phyloP scores from a whole-genome alignment of 2,329 filamentous ascomycete species.

The Ustilaginoidea virens region DNA sequence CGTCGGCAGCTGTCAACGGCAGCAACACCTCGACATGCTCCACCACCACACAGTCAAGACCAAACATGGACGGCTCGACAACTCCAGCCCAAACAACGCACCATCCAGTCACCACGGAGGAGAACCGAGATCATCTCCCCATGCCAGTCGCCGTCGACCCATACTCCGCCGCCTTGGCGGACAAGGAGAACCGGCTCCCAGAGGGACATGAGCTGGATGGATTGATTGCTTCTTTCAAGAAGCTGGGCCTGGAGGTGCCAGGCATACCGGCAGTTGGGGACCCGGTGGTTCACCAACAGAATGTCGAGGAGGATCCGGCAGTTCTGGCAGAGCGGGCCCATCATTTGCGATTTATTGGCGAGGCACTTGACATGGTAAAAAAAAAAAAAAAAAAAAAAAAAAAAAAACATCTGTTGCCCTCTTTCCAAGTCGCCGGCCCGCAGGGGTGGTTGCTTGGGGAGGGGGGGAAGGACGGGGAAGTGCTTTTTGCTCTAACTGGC shows the following conservation, averaged over 20 bases:
- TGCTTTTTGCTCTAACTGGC: too few species aligned
- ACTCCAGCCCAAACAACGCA: neutral
- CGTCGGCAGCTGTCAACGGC: constrained; percentile 10
- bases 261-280: too few species aligned
- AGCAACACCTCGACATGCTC: neutral
- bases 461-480: too few species aligned
- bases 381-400: too few species aligned
- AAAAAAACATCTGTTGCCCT: too few species aligned
- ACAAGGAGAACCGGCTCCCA: constrained; percentile 18
- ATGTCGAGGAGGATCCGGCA: constrained; percentile 10
- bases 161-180: constrained; percentile 2
- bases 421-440: too few species aligned
- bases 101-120: constrained; percentile 1
- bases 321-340: constrained; percentile 17
- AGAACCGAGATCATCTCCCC: neutral
- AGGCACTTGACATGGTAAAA: constrained; percentile 81
- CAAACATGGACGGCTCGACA: constrained; percentile 1
- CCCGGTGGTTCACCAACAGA: too few species aligned
- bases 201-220: neutral
- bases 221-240: constrained; percentile 7
- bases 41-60: constrained; percentile 2
- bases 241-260: constrained; percentile 8
- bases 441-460: too few species aligned
- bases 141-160: constrained; percentile 6
- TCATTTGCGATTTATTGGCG: constrained; percentile 54